A percentile compares a stretch with the other conserved stretches of the same genome.
These are phyloP conservation scores for Furcasterigmium sp. DNA, from an alignment of 2,329 filamentous ascomycete species.

Conservation along the genomic window DNA sequence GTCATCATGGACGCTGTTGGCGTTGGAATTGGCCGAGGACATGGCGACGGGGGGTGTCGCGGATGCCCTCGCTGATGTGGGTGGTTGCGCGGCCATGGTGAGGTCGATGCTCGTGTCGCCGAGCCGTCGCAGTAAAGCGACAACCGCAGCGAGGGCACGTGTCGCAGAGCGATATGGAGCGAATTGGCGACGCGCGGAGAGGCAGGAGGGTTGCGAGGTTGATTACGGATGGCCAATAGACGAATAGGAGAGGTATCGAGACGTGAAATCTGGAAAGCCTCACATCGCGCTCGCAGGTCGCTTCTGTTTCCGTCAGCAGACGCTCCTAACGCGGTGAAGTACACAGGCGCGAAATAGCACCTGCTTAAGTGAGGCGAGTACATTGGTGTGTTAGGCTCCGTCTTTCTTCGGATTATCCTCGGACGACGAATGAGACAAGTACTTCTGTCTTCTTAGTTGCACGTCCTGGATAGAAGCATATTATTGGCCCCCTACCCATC, in stretches of 20 bases:
- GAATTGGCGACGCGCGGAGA: background rate
- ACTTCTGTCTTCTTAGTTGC: too few relatives aligned
- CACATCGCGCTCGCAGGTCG: background rate
- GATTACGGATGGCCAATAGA: background rate
- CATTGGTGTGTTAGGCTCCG: too few relatives aligned
- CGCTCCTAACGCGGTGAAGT: background rate
- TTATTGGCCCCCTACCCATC: too few relatives aligned
- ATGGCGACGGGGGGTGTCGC: conserved; percentile 17
- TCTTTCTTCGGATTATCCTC: too few relatives aligned
- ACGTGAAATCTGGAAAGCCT: background rate
- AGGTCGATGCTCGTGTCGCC: conserved; percentile 23
- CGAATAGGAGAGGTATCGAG: background rate
- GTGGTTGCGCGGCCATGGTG: conserved; percentile 39
- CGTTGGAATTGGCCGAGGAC: conserved; percentile 19
- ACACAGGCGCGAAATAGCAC: too few relatives aligned
- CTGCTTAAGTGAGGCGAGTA: too few relatives aligned
- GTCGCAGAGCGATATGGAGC: background rate
- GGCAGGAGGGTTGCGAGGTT: background rate
- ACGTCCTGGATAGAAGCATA: too few relatives aligned
- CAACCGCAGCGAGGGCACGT: conserved; percentile 9
- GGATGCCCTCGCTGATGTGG: conserved; percentile 18
- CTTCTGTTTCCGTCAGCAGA: background rate
- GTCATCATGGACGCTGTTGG: conserved; percentile 11
- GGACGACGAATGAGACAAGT: too few relatives aligned
- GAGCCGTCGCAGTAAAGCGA: conserved; percentile 31